Base-by-base conservation (phyloP, 179 eudicot genomes). In the Patellifolia procumbens region DNA sequence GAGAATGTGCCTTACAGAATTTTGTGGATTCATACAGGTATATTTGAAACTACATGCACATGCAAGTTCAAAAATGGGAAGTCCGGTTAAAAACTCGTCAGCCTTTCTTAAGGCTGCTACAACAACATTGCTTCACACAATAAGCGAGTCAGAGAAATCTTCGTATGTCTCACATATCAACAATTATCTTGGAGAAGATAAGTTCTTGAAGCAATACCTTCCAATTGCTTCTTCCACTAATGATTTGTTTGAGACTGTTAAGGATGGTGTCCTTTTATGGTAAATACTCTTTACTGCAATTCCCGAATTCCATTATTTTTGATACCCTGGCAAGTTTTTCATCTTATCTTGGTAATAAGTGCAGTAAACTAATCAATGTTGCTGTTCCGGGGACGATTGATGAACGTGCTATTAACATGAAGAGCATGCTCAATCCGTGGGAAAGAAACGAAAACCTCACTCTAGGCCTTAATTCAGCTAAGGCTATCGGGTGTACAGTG, bases 111-210 rank as follows among this genome's bases (percentile, higher is more conserved):
- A 91, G 80, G 89, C 97, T 73, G 92, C 97, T 17, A 91, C 97
- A 12, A 87, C 98, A 53, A 89, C 97, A 22, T 82, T 96, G 83
- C 99, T 93, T 79, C 99, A 96, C 85, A 93, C 98, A 5, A 96
- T 93, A 69, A 93, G 99, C n/a, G 98, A 91, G 84, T 91, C 99
- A 0, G 99, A 96, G 90, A 96, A 91, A 82, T 86, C 99, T n/a
- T 89, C 99, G n/a, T 95, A 96, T 83, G 97, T 91, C 45, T 82
- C 91, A 58, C 98, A 96, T 77, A 96, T 96, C 77, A 96, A 96
- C 81, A 94, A 86, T 80, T 96, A 93, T 74, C 96, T 96, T 28
- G 91, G 86, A 53, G 91, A 85, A 78, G 99, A 96, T 81, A 82
- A 85, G 77, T 93, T 96, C 85, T 74, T 93, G 78, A 87, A 86